Evolutionary conservation across 306 rosid genomes (phyloP).

Genomic region (Cicer pinnatifidum): DNA sequence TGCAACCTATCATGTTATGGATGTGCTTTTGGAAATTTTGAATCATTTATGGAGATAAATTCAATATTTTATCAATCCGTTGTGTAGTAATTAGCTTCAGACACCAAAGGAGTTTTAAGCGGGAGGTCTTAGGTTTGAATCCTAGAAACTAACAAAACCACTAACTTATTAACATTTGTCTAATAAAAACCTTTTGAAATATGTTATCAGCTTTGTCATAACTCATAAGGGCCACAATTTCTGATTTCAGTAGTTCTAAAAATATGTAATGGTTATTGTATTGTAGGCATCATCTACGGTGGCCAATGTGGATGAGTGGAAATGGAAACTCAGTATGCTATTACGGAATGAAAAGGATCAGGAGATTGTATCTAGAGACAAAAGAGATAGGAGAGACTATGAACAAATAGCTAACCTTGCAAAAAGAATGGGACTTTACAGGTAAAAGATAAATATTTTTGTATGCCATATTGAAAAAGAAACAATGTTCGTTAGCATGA

Average conservation of each 20-base stretch:
- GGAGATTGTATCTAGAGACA: constrained; percentile 87
- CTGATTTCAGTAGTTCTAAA: constrained; percentile 34
- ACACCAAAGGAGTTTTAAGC: too few relatives aligned
- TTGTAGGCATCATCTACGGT: constrained; percentile 86
- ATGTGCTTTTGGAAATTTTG: constrained; percentile 23
- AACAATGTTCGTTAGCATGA: constrained; percentile 6
- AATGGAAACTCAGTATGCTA: constrained; percentile 94
- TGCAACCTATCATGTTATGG: background rate
- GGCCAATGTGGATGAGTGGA: constrained; percentile 97
- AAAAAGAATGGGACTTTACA: constrained; percentile 87
- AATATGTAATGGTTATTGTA: constrained; percentile 42
- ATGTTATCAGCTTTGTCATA: constrained; percentile 4
- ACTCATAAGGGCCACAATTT: background rate
- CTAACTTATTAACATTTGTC: too few relatives aligned
- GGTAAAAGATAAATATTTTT: constrained; percentile 51
- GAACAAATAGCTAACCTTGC: constrained; percentile 95
- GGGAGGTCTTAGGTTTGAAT: too few relatives aligned
- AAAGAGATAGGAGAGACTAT: constrained; percentile 88
- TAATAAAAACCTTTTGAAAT: background rate
- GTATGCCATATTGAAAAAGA: constrained; percentile 10
- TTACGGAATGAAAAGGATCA: constrained; percentile 82
- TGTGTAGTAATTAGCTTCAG: background rate
- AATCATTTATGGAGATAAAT: constrained; percentile 15
- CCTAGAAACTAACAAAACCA: too few relatives aligned
- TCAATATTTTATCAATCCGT: constrained; percentile 1